Conservation (phyloP, 495 filamentous ascomycete species). For the Pseudotulostoma volvatum region DNA sequence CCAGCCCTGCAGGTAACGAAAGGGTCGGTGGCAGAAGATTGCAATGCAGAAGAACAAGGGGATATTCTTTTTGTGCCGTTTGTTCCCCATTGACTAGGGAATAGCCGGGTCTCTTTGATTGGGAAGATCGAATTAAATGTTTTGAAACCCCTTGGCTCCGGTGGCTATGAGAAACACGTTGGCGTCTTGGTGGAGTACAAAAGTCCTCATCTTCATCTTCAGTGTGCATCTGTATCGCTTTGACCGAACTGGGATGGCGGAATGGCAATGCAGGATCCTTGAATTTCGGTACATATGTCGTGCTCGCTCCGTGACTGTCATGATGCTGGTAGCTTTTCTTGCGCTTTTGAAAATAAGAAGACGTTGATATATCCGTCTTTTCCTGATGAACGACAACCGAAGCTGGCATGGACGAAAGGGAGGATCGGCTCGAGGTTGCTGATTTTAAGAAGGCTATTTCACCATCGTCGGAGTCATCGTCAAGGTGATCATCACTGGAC, state of each 20-base stretch:
- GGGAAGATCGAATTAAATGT: conserved; percentile 21
- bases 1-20: conserved; percentile 42
- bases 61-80: conserved; percentile 46
- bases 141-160: conserved; percentile 16
- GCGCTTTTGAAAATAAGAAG: not conserved
- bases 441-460: conserved; percentile 15
- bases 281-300: conserved; percentile 14
- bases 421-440: conserved; percentile 27
- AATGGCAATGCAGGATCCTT: conserved; percentile 33
- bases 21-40: conserved; percentile 60
- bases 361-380: conserved; percentile 10
- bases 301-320: conserved; percentile 8
- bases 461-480: conserved; percentile 18
- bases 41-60: conserved; percentile 77
- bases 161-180: conserved; percentile 7
- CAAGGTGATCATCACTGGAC: conserved; percentile 17
- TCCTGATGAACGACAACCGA: conserved; percentile 19
- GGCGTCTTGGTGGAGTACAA: conserved; percentile 19
- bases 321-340: conserved; percentile 6
- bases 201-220: conserved; percentile 29
- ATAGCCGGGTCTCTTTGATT: conserved; percentile 22
- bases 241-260: conserved; percentile 57
- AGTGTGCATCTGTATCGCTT: conserved; percentile 61
- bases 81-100: conserved; percentile 30
- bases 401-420: conserved; percentile 25